Conservation (phyloP, 129 eudicot genomes). For the Artemisia tridentata region DNA sequence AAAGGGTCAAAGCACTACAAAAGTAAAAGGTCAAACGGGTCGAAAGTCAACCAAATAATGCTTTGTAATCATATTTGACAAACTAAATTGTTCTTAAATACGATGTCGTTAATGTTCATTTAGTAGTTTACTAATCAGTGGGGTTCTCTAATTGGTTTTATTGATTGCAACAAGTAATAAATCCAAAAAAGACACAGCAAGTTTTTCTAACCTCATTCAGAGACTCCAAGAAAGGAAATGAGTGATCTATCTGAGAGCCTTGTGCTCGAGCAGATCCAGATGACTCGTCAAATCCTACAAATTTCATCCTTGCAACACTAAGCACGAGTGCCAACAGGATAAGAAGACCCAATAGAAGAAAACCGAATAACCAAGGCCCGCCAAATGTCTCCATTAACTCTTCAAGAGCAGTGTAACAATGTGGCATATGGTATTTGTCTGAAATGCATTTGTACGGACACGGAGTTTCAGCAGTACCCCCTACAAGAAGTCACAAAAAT, state of each 20-base stretch:
- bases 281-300: conserved; percentile 85
- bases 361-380: conserved; percentile 96
- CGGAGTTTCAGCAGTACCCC: conserved; percentile 83
- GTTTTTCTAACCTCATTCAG: conserved; percentile 68
- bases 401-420: conserved; percentile 95
- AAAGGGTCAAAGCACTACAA: neutral
- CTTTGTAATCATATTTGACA: neutral
- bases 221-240: conserved; percentile 96
- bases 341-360: conserved; percentile 81
- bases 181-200: neutral
- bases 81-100: neutral
- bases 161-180: neutral
- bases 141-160: neutral
- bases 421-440: conserved; percentile 92
- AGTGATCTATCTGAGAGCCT: conserved; percentile 95
- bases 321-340: conserved; percentile 81
- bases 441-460: conserved; percentile 93
- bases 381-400: conserved; percentile 93
- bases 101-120: neutral
- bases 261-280: conserved; percentile 80
- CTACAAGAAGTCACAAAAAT: conserved; percentile 36
- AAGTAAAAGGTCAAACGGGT: neutral
- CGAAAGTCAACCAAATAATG: neutral
- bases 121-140: neutral
- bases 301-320: conserved; percentile 95